Conservation (phyloP, 495 filamentous ascomycete species). For the Xylaria scruposa region DNA sequence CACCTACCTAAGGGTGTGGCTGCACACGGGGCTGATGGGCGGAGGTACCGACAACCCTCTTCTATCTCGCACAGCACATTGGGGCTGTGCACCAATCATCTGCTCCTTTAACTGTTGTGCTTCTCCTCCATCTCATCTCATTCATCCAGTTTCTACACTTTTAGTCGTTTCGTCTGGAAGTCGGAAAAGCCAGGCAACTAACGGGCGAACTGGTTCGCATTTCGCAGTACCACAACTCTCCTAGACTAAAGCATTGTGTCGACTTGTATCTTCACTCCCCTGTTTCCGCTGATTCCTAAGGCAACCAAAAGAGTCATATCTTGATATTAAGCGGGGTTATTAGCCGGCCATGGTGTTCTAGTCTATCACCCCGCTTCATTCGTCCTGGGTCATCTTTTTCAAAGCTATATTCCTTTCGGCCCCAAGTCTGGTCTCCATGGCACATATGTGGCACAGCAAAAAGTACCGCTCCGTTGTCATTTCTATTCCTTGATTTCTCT, state of each 20-base stretch:
- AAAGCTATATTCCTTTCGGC: background rate
- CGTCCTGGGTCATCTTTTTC: background rate
- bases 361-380: background rate
- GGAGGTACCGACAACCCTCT: background rate
- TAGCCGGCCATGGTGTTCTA: background rate
- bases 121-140: background rate
- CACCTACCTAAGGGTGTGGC: background rate
- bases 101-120: background rate
- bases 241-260: background rate
- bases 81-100: conserved; percentile 14
- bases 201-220: conserved; percentile 7
- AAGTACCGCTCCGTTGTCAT: background rate
- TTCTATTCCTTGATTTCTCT: background rate
- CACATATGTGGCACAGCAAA: background rate
- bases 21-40: background rate
- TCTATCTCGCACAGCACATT: background rate
- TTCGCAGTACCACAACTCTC: background rate
- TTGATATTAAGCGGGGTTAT: conserved; percentile 7
- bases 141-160: conserved; percentile 23
- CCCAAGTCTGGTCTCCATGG: background rate
- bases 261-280: conserved; percentile 1
- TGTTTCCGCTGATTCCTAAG: background rate
- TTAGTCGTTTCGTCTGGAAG: background rate
- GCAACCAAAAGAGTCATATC: conserved; percentile 7
- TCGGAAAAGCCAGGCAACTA: background rate